Evolutionary conservation across 73 alveolate species (phyloP).

Genomic region (Paramecium bursaria): DNA sequence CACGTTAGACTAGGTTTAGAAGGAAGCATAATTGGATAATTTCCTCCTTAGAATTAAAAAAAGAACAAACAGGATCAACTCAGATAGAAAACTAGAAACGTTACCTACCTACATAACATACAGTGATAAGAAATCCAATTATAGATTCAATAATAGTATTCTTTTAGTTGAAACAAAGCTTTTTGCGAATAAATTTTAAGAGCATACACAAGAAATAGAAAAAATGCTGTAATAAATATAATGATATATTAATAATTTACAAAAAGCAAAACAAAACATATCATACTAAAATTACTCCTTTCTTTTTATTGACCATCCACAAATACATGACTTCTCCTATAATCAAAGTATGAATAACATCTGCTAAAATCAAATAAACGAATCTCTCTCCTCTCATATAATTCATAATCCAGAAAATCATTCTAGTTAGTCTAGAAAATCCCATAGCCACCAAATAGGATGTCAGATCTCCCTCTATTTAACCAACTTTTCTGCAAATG

Average conservation of each 20-base stretch:
- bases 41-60: too few relatives aligned
- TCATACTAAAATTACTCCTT: slow-evolving; percentile 64
- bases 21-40: too few relatives aligned
- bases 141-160: slow-evolving; percentile 11
- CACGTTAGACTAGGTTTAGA: too few relatives aligned
- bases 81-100: too few relatives aligned
- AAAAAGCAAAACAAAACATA: too few relatives aligned
- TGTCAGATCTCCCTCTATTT: slow-evolving; percentile 54
- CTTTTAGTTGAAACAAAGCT: slow-evolving; percentile 52
- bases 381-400: slow-evolving; percentile 56
- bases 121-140: too few relatives aligned
- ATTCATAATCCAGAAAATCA: slow-evolving; percentile 58
- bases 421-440: slow-evolving; percentile 40
- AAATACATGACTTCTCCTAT: slow-evolving; percentile 52
- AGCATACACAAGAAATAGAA: slow-evolving; percentile 43
- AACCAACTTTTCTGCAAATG: slow-evolving; percentile 29
- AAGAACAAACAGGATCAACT: too few relatives aligned
- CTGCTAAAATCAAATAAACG: slow-evolving; percentile 63
- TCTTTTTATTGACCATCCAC: slow-evolving; percentile 32
- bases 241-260: too few relatives aligned
- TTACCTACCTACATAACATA: too few relatives aligned
- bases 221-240: slow-evolving; percentile 5
- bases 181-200: slow-evolving; percentile 42
- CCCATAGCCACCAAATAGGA: slow-evolving; percentile 64
- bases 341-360: slow-evolving; percentile 53